Conservation (phyloP, 2,329 filamentous ascomycete species). For the Apiospora rasikravindrae region DNA sequence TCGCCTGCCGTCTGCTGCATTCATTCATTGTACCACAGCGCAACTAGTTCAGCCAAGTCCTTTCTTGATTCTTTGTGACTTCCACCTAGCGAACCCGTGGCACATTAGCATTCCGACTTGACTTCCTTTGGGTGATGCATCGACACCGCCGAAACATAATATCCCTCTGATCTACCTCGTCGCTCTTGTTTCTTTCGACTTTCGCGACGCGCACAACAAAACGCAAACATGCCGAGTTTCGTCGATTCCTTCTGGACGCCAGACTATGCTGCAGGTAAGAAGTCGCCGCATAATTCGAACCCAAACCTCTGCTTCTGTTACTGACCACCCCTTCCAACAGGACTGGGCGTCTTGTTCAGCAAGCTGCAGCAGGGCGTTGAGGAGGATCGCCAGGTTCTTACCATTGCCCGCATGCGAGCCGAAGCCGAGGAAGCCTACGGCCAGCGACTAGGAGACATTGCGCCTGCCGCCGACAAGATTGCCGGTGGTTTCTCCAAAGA, state of each 20-base stretch:
- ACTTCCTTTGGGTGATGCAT: conserved; percentile 17
- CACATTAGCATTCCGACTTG: background rate
- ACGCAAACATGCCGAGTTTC: conserved; percentile 77
- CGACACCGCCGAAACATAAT: conserved; percentile 18
- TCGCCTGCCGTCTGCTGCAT: conserved; percentile 4
- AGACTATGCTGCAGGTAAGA: conserved; percentile 91
- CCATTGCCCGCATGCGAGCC: conserved; percentile 89
- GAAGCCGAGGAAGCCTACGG: conserved; percentile 94
- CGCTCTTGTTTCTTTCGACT: background rate
- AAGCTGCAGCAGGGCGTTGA: conserved; percentile 96
- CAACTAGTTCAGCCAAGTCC: background rate
- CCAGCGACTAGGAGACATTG: conserved; percentile 79
- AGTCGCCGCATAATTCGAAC: conserved; percentile 20
- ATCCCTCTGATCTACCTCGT: background rate
- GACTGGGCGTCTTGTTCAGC: conserved; percentile 90
- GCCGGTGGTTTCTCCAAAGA: conserved; percentile 84
- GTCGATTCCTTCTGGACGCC: conserved; percentile 97
- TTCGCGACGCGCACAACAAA: conserved; percentile 20
- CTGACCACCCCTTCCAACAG: conserved; percentile 42
- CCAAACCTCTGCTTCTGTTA: background rate
- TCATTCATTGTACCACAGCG: background rate
- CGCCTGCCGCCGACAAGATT: conserved; percentile 80
- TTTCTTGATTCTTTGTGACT: conserved; percentile 12
- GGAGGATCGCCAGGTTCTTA: conserved; percentile 93
- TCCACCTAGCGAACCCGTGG: background rate